These are phyloP conservation scores for Parachlorella kessleri DNA, from an alignment of 139 green algal species.

Conservation along the genomic window DNA sequence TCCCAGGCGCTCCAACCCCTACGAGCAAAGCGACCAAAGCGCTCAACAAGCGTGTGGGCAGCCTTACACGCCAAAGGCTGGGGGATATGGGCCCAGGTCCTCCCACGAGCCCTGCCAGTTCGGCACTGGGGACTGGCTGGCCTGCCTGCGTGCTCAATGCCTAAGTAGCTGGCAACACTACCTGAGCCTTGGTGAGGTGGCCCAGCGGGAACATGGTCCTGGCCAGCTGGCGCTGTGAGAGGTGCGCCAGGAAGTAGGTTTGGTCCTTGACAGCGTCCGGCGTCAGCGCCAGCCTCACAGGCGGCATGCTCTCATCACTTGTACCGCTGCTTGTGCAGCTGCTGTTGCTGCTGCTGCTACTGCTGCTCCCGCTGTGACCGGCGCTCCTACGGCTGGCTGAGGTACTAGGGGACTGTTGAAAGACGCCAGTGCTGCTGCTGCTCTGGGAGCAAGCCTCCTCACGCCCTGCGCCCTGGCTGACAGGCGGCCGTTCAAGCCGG, in stretches of 20 bases:
- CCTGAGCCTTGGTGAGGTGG: constrained; percentile 82
- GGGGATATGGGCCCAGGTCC: too few species aligned
- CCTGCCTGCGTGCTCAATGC: too few species aligned
- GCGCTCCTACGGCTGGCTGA: not conserved
- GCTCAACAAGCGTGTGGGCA: too few species aligned
- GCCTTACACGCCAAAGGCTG: too few species aligned
- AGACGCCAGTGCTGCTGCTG: not conserved
- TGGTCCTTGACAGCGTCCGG: constrained; percentile 92
- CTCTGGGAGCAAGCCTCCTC: not conserved
- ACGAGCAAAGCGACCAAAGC: too few species aligned
- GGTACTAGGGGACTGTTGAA: too few species aligned
- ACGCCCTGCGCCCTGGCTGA: not conserved
- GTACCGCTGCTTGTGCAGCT: not conserved
- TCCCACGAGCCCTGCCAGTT: too few species aligned
- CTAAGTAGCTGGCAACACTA: too few species aligned
- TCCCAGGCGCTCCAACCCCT: too few species aligned
- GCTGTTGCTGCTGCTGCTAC: not conserved
- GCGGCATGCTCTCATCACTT: not conserved
- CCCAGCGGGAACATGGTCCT: constrained; percentile 93
- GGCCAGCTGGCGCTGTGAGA: constrained; percentile 77
- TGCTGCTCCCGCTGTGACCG: constrained; percentile 8
- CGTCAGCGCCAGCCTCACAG: constrained; percentile 61
- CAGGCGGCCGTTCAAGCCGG: constrained; percentile 25
- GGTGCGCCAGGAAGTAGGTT: constrained; percentile 91
- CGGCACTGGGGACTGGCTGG: too few species aligned